These are phyloP conservation scores for Diaporthe vexans DNA, from an alignment of 2,329 filamentous ascomycete species.

Conservation along the genomic window DNA sequence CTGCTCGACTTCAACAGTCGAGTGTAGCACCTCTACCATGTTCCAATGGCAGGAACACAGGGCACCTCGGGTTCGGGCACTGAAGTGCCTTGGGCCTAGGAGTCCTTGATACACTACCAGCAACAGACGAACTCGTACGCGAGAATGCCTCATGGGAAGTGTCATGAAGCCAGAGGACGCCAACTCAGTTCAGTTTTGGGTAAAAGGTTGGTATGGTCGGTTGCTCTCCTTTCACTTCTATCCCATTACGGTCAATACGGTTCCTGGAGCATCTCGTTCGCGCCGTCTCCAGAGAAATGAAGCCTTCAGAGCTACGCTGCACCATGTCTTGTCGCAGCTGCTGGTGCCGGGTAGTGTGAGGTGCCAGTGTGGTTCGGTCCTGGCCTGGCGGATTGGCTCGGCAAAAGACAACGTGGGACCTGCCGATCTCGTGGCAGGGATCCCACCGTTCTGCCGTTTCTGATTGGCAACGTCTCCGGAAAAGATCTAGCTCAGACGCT, in stretches of 20 bases:
- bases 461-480: slow-evolving; percentile 2
- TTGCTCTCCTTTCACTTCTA: neutral
- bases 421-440: slow-evolving; percentile 9
- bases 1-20: neutral
- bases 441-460: too few species aligned
- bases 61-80: neutral
- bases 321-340: neutral
- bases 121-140: neutral
- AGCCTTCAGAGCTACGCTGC: neutral
- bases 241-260: neutral
- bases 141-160: neutral
- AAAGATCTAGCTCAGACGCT: slow-evolving; percentile 4
- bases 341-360: neutral
- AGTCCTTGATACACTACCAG: neutral
- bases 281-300: neutral
- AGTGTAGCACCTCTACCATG: neutral
- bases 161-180: too few species aligned
- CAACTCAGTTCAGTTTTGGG: neutral
- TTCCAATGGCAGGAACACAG: too few species aligned
- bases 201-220: neutral
- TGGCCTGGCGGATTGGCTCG: slow-evolving; percentile 15
- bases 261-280: neutral
- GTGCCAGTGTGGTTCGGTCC: neutral
- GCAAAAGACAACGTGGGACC: slow-evolving; percentile 5
- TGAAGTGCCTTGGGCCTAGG: neutral